Evolutionary conservation across 169 alveolate genomes (phyloP).

Genomic region (Amoebophrya sp.): DNA sequence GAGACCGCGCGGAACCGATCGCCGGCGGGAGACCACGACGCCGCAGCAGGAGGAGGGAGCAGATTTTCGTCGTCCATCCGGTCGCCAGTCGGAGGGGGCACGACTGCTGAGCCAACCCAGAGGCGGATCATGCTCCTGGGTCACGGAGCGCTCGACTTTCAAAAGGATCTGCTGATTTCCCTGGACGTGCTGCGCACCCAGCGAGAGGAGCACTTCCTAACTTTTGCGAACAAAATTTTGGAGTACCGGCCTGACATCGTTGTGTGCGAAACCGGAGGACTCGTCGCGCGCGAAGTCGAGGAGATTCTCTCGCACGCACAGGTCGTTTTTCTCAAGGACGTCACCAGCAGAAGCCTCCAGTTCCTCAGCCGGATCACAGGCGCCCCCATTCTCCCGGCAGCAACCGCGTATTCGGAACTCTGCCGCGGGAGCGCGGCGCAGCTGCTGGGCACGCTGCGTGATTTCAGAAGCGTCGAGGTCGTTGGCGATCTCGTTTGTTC

Average conservation of each 20-base stretch:
- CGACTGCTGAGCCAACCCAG: too few relatives aligned
- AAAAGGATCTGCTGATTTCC: background rate
- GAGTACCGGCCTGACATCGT: background rate
- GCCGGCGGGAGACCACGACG: too few relatives aligned
- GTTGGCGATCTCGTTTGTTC: too few relatives aligned
- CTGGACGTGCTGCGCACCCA: background rate
- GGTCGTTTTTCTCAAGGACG: background rate
- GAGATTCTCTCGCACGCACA: background rate
- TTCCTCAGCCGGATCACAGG: background rate
- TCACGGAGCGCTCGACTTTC: background rate
- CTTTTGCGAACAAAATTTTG: background rate
- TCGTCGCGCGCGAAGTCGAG: background rate
- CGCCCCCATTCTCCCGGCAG: background rate
- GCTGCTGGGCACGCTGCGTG: background rate
- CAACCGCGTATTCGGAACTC: background rate
- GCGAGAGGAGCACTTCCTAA: background rate
- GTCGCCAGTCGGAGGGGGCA: too few relatives aligned
- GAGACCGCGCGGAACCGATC: too few relatives aligned
- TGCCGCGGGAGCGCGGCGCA: background rate
- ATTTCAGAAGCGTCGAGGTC: background rate
- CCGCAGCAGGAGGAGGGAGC: too few relatives aligned
- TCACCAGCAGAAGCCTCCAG: too few relatives aligned
- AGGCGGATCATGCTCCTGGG: background rate
- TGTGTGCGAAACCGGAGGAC: background rate
- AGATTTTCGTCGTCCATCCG: too few relatives aligned